A percentile compares a stretch with the other conserved stretches of the same genome.
Conservation (phyloP, 805 yeast species). For the Kazachstania kunashirensis region DNA sequence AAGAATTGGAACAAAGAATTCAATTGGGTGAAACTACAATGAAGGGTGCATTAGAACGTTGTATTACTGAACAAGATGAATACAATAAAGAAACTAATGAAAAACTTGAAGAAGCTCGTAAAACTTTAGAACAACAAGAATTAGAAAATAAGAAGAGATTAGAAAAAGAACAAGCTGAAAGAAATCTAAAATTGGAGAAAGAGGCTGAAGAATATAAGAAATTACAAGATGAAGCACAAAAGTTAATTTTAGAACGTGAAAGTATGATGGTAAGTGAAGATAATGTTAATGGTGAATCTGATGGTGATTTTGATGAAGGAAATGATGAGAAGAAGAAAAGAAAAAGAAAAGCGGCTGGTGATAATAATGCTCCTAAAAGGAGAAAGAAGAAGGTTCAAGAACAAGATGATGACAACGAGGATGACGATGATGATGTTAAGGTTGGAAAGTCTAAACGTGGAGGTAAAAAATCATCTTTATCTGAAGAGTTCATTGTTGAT, state of each 20-base stretch:
- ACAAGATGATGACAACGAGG: slow-evolving; percentile 20
- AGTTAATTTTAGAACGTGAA: slow-evolving; percentile 49
- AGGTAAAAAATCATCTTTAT: slow-evolving; percentile 24
- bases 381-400: slow-evolving; percentile 34
- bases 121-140: slow-evolving; percentile 49
- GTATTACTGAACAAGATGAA: slow-evolving; percentile 61
- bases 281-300: slow-evolving; percentile 28
- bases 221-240: slow-evolving; percentile 47
- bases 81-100: slow-evolving; percentile 48
- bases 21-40: slow-evolving; percentile 72
- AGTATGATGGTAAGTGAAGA: slow-evolving; percentile 34
- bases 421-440: slow-evolving; percentile 22
- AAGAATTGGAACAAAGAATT: slow-evolving; percentile 80
- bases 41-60: slow-evolving; percentile 58
- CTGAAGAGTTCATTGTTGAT: slow-evolving; percentile 35
- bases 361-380: slow-evolving; percentile 39
- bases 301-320: slow-evolving; percentile 19
- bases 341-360: slow-evolving; percentile 33
- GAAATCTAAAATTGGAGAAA: slow-evolving; percentile 37
- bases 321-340: slow-evolving; percentile 22
- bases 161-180: slow-evolving; percentile 36
- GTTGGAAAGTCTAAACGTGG: slow-evolving; percentile 19
- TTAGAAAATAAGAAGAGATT: slow-evolving; percentile 38
- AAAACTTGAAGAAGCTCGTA: slow-evolving; percentile 67
- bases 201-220: slow-evolving; percentile 41